Conservation (phyloP, 345 rosid species). For the Citrus medica region DNA sequence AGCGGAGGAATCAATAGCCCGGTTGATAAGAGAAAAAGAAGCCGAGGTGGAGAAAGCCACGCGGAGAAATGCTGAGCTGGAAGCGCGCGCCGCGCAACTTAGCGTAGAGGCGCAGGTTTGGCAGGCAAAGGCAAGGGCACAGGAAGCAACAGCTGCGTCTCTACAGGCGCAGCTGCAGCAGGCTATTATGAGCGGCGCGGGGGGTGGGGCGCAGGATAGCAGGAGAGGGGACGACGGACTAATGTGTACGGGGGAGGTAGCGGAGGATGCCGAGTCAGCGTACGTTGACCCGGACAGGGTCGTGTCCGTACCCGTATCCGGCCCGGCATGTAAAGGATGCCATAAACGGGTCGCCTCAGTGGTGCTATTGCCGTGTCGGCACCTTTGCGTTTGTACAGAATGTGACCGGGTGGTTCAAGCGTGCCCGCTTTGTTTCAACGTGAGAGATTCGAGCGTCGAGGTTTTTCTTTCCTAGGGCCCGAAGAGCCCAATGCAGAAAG, state of each 20-base stretch:
- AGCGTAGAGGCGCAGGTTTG: constrained; percentile 73
- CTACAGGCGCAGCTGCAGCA: constrained; percentile 78
- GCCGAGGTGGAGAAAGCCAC: constrained; percentile 70
- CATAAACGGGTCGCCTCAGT: constrained; percentile 59
- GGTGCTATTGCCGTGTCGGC: constrained; percentile 89
- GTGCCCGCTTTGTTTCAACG: constrained; percentile 75
- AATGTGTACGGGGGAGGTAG: constrained; percentile 31
- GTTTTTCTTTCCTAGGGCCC: constrained; percentile 51
- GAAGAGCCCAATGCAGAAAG: not conserved
- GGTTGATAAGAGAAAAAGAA: constrained; percentile 65
- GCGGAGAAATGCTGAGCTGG: constrained; percentile 72
- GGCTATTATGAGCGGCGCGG: constrained; percentile 31
- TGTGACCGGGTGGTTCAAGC: constrained; percentile 59
- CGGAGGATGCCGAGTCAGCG: constrained; percentile 89
- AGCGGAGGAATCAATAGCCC: constrained; percentile 60
- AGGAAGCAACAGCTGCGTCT: constrained; percentile 75
- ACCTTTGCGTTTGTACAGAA: constrained; percentile 65
- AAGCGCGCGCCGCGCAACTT: constrained; percentile 83
- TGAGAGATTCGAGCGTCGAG: constrained; percentile 70
- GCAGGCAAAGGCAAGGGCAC: constrained; percentile 81
- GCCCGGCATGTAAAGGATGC: constrained; percentile 64
- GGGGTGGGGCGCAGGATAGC: constrained; percentile 39
- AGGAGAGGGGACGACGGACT: constrained; percentile 36
- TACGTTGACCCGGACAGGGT: constrained; percentile 73
- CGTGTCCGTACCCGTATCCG: constrained; percentile 13